These are phyloP conservation scores for Cutaneotrichosporon arboriforme DNA, from an alignment of 1,284 basidiomycete species.

Conservation along the genomic window DNA sequence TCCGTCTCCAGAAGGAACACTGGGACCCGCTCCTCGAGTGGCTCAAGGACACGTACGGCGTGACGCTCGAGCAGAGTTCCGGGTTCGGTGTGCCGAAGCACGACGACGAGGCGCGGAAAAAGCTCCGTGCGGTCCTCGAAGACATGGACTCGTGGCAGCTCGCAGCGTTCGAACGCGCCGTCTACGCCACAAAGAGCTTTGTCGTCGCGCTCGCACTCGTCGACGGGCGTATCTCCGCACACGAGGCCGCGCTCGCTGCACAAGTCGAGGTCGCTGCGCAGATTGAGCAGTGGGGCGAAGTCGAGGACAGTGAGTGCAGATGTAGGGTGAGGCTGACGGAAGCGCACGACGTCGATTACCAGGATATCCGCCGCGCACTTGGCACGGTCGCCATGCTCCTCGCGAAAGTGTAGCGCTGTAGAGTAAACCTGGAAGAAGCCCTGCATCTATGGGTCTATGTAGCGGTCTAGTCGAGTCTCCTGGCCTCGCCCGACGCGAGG, in stretches of 20 bases:
- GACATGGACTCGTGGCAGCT: slow-evolving; percentile 75
- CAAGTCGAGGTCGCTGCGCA: slow-evolving; percentile 93
- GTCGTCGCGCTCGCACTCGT: slow-evolving; percentile 81
- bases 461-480: neutral
- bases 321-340: slow-evolving; percentile 52
- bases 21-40: slow-evolving; percentile 87
- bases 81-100: slow-evolving; percentile 67
- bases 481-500: slow-evolving; percentile 34
- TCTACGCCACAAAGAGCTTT: slow-evolving; percentile 87
- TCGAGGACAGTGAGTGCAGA: slow-evolving; percentile 82
- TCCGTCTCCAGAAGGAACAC: slow-evolving; percentile 72
- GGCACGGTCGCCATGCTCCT: slow-evolving; percentile 67
- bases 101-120: slow-evolving; percentile 60
- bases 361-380: slow-evolving; percentile 81
- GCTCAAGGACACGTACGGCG: slow-evolving; percentile 61
- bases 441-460: too few relatives aligned
- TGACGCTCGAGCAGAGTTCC: slow-evolving; percentile 63
- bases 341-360: slow-evolving; percentile 86
- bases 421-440: too few relatives aligned
- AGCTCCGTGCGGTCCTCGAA: slow-evolving; percentile 57
- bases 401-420: slow-evolving; percentile 19
- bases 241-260: slow-evolving; percentile 73
- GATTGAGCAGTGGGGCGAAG: slow-evolving; percentile 95
- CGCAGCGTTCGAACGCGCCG: slow-evolving; percentile 87
- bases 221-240: slow-evolving; percentile 65